These are phyloP conservation scores for Boechera retrofracta DNA, from an alignment of 345 rosid genomes.

Conservation along the genomic window DNA sequence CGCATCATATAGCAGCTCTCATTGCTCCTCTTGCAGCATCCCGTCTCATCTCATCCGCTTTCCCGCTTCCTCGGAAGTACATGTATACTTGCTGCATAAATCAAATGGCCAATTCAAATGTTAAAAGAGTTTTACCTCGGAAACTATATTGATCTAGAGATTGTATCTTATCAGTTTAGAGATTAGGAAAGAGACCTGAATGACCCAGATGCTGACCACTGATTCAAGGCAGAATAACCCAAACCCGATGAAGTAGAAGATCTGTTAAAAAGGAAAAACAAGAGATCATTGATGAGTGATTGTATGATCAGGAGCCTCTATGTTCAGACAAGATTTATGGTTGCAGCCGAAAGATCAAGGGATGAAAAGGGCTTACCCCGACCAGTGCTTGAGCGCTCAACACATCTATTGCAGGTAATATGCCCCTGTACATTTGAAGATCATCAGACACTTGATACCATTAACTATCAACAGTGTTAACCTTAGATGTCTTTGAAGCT, in stretches of 20 bases:
- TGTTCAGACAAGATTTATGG: neutral
- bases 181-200: constrained; percentile 60
- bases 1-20: constrained; percentile 69
- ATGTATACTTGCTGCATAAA: constrained; percentile 72
- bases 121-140: neutral
- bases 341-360: neutral
- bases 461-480: neutral
- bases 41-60: constrained; percentile 63
- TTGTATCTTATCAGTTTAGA: neutral
- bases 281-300: neutral
- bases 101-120: constrained; percentile 16
- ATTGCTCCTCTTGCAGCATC: constrained; percentile 63
- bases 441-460: neutral
- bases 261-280: constrained; percentile 50
- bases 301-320: neutral
- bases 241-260: constrained; percentile 87
- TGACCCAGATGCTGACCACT: constrained; percentile 84
- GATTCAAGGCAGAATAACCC: constrained; percentile 76
- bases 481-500: neutral
- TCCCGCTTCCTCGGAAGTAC: constrained; percentile 87
- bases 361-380: constrained; percentile 60
- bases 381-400: constrained; percentile 51
- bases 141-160: constrained; percentile 15
- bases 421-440: constrained; percentile 60
- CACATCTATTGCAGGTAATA: constrained; percentile 81